A percentile compares a stretch with the other conserved stretches of the same genome.
phyloP scores from a whole-genome alignment of 148 eudicot species.

The Agrostemma githago region DNA sequence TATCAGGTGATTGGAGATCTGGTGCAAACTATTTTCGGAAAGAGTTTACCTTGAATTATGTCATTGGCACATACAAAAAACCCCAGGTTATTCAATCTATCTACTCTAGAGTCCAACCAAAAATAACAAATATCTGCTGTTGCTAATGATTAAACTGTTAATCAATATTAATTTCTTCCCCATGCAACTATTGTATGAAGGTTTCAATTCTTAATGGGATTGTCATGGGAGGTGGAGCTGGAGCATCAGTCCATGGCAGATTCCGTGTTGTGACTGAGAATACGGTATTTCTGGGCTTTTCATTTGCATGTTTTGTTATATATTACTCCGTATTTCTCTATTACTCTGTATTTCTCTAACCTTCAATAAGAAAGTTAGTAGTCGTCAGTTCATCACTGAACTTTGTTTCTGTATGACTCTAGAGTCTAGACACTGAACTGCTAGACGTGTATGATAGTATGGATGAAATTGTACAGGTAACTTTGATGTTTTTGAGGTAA shows the following conservation, averaged over 20 bases:
- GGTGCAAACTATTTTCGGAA: constrained; percentile 62
- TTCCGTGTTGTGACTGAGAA: constrained; percentile 92
- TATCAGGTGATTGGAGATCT: constrained; percentile 61
- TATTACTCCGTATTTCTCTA: background rate
- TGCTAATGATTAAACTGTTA: background rate
- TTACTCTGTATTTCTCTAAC: background rate
- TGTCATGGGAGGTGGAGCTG: constrained; percentile 98
- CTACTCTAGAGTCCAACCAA: background rate
- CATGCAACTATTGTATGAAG: constrained; percentile 31
- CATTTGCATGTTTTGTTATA: background rate
- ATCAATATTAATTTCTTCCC: background rate
- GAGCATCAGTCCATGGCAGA: constrained; percentile 86
- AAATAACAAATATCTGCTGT: background rate
- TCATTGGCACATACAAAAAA: constrained; percentile 78
- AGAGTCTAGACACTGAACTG: background rate
- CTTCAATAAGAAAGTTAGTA: background rate
- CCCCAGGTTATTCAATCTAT: constrained; percentile 52
- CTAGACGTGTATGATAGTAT: background rate
- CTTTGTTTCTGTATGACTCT: background rate
- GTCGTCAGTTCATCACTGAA: background rate
- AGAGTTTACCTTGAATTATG: constrained; percentile 65
- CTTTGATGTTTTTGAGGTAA: too few relatives aligned
- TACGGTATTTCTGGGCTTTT: constrained; percentile 45
- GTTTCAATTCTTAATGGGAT: constrained; percentile 92
- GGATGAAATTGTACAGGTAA: background rate